Evolutionary conservation across 1,139 yeast species (phyloP), one percentile per base, ranked within the genome.

Genomic region (Hansenula sp.): DNA sequence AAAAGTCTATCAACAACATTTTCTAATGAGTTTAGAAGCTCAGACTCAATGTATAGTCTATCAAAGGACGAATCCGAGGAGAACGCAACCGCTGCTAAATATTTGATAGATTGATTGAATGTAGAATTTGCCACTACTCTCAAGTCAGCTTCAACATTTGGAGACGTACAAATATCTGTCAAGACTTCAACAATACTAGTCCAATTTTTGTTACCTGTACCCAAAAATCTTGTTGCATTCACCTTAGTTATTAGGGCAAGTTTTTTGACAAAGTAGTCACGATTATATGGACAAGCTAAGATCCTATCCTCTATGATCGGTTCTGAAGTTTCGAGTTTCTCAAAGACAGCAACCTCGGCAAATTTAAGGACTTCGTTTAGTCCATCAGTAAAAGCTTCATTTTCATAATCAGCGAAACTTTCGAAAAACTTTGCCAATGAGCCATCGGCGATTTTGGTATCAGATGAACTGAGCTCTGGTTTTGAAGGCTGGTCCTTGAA

Each of bases 341-440:
- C 50, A 28, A 46, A 47, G 9, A 63, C 46, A 13, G 66, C 45
- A 0, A 48, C 50, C 29, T 66, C 60, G 2, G 81, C 74, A 10
- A 81, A 62, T 1, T 59, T 60, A 8, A 77, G 70, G 34, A 82
- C 54, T 1, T 80, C 70, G 1, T 60, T 54, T 2, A 81, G 45
- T 30, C 86, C 59, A 16, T 67, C 70, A 9, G 59, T 47, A 51
- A 79, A 83, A 2, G 88, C 71, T 1, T 63, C 62, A 2, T 64
- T 59, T 0, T 81, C 73, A 51, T 79, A 84, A 7, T 72, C 74
- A 34, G 65, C 67, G 2, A 91, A 73, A 43, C 85, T 80, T 33
- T 82, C 90, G 41, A 76, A 65, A 34, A 90, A 67, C 50, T 81
- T 82, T n/a, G 66, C 63, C 28, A 81, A 63, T 0, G 90, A 77